Evolutionary conservation across 768 basidiomycete species (phyloP), one percentile per base, ranked within the genome.

Genomic region (Mrakia hoshinonis): DNA sequence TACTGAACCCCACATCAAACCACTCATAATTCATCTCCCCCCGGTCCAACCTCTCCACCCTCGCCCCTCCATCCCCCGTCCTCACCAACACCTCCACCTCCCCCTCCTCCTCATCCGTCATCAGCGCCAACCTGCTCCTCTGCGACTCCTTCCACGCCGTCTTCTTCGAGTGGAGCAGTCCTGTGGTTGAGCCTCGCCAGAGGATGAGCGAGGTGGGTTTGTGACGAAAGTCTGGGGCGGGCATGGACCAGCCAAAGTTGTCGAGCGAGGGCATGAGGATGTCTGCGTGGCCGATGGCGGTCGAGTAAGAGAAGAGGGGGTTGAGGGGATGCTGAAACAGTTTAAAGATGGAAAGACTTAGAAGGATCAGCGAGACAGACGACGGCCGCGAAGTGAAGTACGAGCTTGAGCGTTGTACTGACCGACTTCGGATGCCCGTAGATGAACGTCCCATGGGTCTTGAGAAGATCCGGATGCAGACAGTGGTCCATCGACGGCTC

Each of bases 131-230:
- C 24, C 68, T 38, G 24, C 61, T 58, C 9, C 68, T 31, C 11
- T 69, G 68, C 34, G 43, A 47, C 12, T 11, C 26, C 24, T 31
- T 60, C 68, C 68, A 69, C 1, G 46, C 61, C 39, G 38, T 36
- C 4, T 47, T 11, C 43, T 62, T 62, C 5, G 55, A 43, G 55
- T 69, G 68, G 43, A 39, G 61, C 4, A 63, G 9, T 34, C 68
- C 68, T 1, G 68, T 69, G 29, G 68, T 62, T 4, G 31, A 24
- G n/a, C 68, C 68, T 46, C 68, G n/a, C 68, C 68, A 69, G 58
- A 69, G 36, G 26, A 69, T 36, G 29, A 38, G 10, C 9, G 60
- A 31, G 29, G 60, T 58, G 29, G 68, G 38, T 48, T 69, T 69
- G 22, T 48, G 43, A 1, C 26, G 29, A n/a, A 47, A 69, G 5